A percentile compares a stretch with the other conserved stretches of the same genome.
Evolutionary conservation across 495 filamentous ascomycete genomes (phyloP).

Genomic region (Penicillium diatomitis): DNA sequence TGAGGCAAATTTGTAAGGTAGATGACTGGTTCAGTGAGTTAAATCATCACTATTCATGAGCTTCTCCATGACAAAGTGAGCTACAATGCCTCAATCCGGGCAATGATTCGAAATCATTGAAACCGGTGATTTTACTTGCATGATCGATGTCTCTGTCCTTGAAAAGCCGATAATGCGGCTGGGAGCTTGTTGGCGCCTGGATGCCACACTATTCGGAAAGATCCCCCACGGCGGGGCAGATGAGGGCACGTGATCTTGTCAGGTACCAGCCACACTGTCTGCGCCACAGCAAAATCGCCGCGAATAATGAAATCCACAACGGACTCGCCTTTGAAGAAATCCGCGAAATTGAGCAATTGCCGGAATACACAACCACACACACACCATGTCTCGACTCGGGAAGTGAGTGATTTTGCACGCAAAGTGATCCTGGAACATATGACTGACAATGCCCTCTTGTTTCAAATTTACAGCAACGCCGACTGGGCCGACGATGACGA

Average conservation of each 20-base stretch:
- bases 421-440: background rate
- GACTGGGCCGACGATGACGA: conserved; percentile 98
- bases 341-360: conserved; percentile 36
- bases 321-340: conserved; percentile 36
- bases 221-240: conserved; percentile 1
- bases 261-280: conserved; percentile 14
- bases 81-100: too few species aligned
- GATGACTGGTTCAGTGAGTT: too few species aligned
- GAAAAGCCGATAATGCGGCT: too few species aligned
- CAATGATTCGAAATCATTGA: too few species aligned
- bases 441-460: conserved; percentile 13
- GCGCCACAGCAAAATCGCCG: conserved; percentile 31
- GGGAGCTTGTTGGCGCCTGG: background rate
- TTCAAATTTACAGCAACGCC: conserved; percentile 41
- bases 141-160: too few species aligned
- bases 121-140: too few species aligned
- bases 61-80: too few species aligned
- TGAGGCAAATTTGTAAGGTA: too few species aligned
- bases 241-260: too few species aligned
- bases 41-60: too few species aligned
- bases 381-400: conserved; percentile 40
- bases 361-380: conserved; percentile 24
- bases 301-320: conserved; percentile 41
- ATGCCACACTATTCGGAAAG: background rate
- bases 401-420: conserved; percentile 27